Percentiles rank a stretch among this genome's conserved stretches.
These are phyloP conservation scores for Neopestalotiopsis sp. DNA, from an alignment of 2,329 filamentous ascomycete species.

Conservation along the genomic window DNA sequence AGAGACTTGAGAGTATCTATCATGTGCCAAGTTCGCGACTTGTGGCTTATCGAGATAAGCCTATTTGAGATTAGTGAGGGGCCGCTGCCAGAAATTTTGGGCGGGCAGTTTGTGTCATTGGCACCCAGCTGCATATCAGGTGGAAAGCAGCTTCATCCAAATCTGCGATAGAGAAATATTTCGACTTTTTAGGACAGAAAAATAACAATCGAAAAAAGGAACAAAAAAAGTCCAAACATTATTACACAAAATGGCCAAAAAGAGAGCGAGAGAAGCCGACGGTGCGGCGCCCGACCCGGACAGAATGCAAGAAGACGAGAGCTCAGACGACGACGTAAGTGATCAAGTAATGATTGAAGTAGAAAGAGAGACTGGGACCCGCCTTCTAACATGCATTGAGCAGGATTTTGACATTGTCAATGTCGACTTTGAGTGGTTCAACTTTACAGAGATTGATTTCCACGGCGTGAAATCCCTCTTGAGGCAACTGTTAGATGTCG, in stretches of 20 bases:
- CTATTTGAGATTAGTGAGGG: slow-evolving; percentile 14
- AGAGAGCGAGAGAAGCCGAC: slow-evolving; percentile 54
- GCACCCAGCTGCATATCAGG: not conserved
- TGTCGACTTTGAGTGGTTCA: slow-evolving; percentile 99
- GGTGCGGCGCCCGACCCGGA: slow-evolving; percentile 51
- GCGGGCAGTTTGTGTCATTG: slow-evolving; percentile 5
- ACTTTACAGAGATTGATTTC: slow-evolving; percentile 89
- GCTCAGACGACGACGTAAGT: slow-evolving; percentile 59
- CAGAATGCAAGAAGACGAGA: slow-evolving; percentile 54
- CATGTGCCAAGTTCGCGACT: not conserved
- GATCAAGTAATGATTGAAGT: not conserved
- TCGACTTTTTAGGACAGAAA: not conserved
- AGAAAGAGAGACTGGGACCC: not conserved
- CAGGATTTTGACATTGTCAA: slow-evolving; percentile 91
- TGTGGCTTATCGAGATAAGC: slow-evolving; percentile 13
- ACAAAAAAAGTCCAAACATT: not conserved
- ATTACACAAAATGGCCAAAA: slow-evolving; percentile 50
- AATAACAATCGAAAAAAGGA: not conserved
- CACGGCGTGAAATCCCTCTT: slow-evolving; percentile 91
- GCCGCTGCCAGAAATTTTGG: slow-evolving; percentile 19
- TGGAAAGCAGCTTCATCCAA: not conserved
- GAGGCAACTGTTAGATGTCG: slow-evolving; percentile 90
- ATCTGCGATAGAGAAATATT: not conserved
- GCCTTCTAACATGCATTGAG: slow-evolving; percentile 22
- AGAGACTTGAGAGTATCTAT: not conserved